A percentile compares a stretch with the other conserved stretches of the same genome.
Conservation (phyloP, 169 alveolate genomes). For the Plasmodium berghei region DNA sequence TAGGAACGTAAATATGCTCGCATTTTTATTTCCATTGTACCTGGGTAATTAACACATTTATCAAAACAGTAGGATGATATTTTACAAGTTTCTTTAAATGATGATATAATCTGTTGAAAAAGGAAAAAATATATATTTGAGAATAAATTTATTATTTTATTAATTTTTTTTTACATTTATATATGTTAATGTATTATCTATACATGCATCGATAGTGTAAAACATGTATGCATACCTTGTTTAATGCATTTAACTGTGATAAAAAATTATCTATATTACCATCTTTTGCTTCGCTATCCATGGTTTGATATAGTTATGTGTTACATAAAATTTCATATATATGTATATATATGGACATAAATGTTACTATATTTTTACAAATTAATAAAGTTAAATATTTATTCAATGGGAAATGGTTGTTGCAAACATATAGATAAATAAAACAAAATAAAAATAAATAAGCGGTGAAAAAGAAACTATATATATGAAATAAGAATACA, state of each 20-base stretch:
- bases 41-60: slow-evolving; percentile 70
- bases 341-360: no score
- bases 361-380: no score
- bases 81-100: slow-evolving; percentile 70
- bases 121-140: background rate
- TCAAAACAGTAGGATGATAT: slow-evolving; percentile 71
- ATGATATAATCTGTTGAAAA: slow-evolving; percentile 18
- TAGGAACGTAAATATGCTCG: background rate
- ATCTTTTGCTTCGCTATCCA: slow-evolving; percentile 60
- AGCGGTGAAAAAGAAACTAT: no score
- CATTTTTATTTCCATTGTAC: slow-evolving; percentile 10
- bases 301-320: slow-evolving; percentile 4
- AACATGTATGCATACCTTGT: slow-evolving; percentile 19
- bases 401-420: no score
- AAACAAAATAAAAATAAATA: no score
- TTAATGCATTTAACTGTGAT: slow-evolving; percentile 53
- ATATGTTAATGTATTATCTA: background rate
- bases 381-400: no score
- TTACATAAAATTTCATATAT: background rate
- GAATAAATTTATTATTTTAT: background rate
- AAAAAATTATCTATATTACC: slow-evolving; percentile 47
- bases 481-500: no score
- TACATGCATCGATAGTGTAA: background rate
- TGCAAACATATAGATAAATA: no score
- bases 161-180: background rate